Percentiles rank a stretch among this genome's conserved stretches.
Conservation (phyloP, 768 basidiomycete species). For the Agaricus blazei region DNA sequence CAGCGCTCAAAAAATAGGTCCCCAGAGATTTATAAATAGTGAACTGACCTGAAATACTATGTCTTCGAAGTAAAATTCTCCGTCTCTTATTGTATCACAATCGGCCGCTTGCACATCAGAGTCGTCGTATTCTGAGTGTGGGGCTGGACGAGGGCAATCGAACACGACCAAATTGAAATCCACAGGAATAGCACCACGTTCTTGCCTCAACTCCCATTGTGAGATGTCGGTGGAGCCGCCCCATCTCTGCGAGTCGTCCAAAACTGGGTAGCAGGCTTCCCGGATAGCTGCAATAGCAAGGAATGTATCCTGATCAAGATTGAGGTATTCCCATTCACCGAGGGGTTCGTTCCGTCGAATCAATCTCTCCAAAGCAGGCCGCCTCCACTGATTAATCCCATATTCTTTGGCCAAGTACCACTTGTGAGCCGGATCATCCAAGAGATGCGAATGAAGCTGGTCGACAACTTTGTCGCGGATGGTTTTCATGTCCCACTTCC, state of each 20-base stretch:
- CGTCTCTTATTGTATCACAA: background rate
- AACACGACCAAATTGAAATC: background rate
- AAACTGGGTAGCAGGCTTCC: slow-evolving; percentile 1
- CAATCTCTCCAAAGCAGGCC: slow-evolving; percentile 1
- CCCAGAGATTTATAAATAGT: too few relatives aligned
- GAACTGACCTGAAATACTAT: slow-evolving; percentile 5
- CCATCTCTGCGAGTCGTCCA: background rate
- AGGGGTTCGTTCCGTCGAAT: slow-evolving; percentile 1
- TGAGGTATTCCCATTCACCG: background rate
- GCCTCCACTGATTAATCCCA: slow-evolving; percentile 25
- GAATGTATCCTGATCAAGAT: background rate
- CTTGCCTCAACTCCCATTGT: background rate
- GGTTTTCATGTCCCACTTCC: slow-evolving; percentile 29
- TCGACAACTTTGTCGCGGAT: slow-evolving; percentile 25
- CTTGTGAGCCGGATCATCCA: slow-evolving; percentile 20
- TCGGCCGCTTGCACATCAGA: background rate
- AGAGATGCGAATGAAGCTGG: slow-evolving; percentile 14
- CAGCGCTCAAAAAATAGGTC: background rate
- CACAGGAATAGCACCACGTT: background rate
- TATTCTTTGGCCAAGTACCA: slow-evolving; percentile 27
- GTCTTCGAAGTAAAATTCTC: slow-evolving; percentile 5
- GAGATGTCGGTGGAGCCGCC: background rate
- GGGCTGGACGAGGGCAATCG: background rate
- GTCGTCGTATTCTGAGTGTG: background rate
- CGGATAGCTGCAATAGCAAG: background rate